phyloP scores from a whole-genome alignment of 305 asterid species.

The Caryopteris hybrid region DNA sequence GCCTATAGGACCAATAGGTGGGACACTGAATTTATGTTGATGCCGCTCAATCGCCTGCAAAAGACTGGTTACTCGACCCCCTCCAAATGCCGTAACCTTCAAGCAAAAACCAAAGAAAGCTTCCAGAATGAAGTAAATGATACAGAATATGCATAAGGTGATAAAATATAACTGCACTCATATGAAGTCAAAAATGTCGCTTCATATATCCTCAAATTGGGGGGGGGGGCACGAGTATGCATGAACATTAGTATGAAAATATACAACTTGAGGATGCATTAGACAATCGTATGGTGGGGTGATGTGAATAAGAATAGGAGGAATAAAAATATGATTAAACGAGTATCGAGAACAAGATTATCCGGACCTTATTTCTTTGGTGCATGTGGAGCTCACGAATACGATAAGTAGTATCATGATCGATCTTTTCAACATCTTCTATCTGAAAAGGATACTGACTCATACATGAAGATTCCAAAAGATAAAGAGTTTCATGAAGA shows the following conservation, averaged over 20 bases:
- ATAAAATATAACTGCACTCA: neutral
- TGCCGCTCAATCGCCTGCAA: conserved; percentile 74
- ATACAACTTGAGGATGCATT: neutral
- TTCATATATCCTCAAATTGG: too few relatives aligned
- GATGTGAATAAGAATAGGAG: neutral
- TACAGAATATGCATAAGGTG: conserved; percentile 16
- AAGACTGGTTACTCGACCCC: conserved; percentile 56
- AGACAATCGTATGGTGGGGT: neutral
- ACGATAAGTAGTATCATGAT: conserved; percentile 35
- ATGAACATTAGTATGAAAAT: neutral
- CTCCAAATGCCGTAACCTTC: conserved; percentile 97
- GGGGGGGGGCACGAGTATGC: neutral
- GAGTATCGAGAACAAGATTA: neutral
- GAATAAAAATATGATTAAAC: neutral
- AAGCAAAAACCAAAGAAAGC: conserved; percentile 13
- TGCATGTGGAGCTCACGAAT: conserved; percentile 63
- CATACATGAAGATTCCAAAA: neutral
- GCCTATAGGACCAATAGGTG: conserved; percentile 97
- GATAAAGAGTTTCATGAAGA: neutral
- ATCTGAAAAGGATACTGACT: conserved; percentile 39
- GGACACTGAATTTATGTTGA: conserved; percentile 55
- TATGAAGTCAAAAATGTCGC: neutral
- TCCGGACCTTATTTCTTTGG: conserved; percentile 58
- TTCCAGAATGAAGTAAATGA: conserved; percentile 3
- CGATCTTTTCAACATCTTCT: conserved; percentile 42